A percentile compares a stretch with the other conserved stretches of the same genome.
phyloP scores from a whole-genome alignment of 1,284 basidiomycete species.

The Boletellus sp. region DNA sequence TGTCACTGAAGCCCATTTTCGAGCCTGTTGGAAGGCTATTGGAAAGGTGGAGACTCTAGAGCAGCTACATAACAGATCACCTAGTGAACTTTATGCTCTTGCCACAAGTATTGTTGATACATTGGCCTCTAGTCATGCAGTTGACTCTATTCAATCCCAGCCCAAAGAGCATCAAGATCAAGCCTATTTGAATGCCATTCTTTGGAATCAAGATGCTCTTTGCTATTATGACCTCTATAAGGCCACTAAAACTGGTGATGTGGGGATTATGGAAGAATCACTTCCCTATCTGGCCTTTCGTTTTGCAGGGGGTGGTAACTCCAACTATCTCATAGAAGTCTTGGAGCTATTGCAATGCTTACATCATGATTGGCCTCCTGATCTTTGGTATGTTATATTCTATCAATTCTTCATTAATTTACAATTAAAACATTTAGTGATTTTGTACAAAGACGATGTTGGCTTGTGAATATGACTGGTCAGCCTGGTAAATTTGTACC shows the following conservation, averaged over 20 bases:
- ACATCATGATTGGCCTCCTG: constrained; percentile 7
- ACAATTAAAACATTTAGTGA: too few relatives aligned
- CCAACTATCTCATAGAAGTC: constrained; percentile 7
- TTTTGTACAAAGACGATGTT: too few relatives aligned
- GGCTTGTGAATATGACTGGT: constrained; percentile 12
- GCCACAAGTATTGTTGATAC: neutral
- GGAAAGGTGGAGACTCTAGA: neutral
- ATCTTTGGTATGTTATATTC: too few relatives aligned
- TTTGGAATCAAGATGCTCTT: constrained; percentile 26
- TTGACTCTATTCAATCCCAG: neutral
- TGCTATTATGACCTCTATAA: constrained; percentile 8
- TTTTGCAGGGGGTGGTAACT: constrained; percentile 9
- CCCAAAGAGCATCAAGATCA: constrained; percentile 12
- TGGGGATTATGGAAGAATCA: constrained; percentile 6
- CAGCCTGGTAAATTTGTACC: neutral
- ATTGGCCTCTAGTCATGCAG: neutral
- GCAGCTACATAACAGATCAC: neutral
- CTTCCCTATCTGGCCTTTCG: constrained; percentile 6
- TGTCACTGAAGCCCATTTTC: constrained; percentile 5
- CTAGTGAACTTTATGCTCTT: neutral
- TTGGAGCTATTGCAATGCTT: constrained; percentile 10
- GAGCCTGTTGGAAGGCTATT: constrained; percentile 1
- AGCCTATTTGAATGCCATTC: constrained; percentile 4
- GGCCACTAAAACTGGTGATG: constrained; percentile 5
- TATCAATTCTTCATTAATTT: too few relatives aligned